phyloP scores from a whole-genome alignment of 352 stramenopile genomes.

The Globisporangium barbulae region DNA sequence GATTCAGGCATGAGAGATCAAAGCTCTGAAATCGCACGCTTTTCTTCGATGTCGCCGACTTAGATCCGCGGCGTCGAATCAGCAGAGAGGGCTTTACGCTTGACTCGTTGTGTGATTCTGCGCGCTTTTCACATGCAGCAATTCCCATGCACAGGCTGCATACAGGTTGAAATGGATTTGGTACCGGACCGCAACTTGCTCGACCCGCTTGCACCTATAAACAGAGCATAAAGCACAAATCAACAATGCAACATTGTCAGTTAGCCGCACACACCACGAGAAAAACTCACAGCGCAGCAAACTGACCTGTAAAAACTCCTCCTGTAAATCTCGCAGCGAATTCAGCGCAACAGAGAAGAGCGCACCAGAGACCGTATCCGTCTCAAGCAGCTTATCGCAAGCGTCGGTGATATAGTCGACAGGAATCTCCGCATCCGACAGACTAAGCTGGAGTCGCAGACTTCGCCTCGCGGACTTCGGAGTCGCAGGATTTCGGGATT shows the following conservation, averaged over 20 bases:
- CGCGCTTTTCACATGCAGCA: slow-evolving; percentile 35
- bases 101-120: slow-evolving; percentile 24
- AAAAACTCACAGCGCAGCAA: background rate
- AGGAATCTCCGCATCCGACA: background rate
- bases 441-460: slow-evolving; percentile 4
- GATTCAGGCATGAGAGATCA: slow-evolving; percentile 55
- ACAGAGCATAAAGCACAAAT: background rate
- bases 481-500: background rate
- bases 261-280: background rate
- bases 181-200: background rate
- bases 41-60: slow-evolving; percentile 22
- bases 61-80: slow-evolving; percentile 12
- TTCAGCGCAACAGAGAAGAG: slow-evolving; percentile 41
- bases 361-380: slow-evolving; percentile 38
- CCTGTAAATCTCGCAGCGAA: slow-evolving; percentile 22
- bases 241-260: background rate
- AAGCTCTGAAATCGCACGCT: slow-evolving; percentile 65
- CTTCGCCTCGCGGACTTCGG: slow-evolving; percentile 1
- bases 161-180: slow-evolving; percentile 23
- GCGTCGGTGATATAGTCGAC: slow-evolving; percentile 24
- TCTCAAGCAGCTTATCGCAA: slow-evolving; percentile 34
- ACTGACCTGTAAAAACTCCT: slow-evolving; percentile 15
- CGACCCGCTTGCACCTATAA: background rate
- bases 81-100: slow-evolving; percentile 16
- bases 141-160: slow-evolving; percentile 33